Percentiles rank a stretch among this genome's conserved stretches.
Conservation (phyloP, 2,329 filamentous ascomycete species). For the Chlorencoelia australis region DNA sequence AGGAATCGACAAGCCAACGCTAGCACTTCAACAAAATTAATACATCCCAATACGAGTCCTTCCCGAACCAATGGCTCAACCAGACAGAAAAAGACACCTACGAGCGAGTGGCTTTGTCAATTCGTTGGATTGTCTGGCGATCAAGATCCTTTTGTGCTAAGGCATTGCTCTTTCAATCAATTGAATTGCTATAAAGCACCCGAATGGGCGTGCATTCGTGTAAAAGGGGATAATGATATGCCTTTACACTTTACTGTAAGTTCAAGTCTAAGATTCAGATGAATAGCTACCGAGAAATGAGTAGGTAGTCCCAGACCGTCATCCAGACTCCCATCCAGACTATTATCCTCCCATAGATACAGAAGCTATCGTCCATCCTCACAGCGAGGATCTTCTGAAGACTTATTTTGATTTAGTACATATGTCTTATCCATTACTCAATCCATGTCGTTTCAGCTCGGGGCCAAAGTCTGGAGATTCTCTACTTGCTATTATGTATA, state of each 20-base stretch:
- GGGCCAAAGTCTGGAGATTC: conserved; percentile 12
- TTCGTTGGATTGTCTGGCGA: conserved; percentile 22
- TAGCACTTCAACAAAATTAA: no score
- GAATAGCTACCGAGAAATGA: background rate
- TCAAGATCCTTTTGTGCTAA: conserved; percentile 20
- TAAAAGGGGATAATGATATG: conserved; percentile 15
- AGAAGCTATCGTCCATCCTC: conserved; percentile 14
- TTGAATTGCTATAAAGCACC: conserved; percentile 19
- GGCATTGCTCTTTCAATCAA: conserved; percentile 22
- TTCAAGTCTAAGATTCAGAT: conserved; percentile 2
- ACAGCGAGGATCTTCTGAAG: conserved; percentile 13
- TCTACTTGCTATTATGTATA: conserved; percentile 17
- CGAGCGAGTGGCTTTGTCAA: conserved; percentile 17
- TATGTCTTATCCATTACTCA: conserved; percentile 19
- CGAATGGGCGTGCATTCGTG: conserved; percentile 19
- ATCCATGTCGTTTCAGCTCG: conserved; percentile 15
- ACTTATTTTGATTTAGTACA: conserved; percentile 21
- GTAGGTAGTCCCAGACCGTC: conserved; percentile 20
- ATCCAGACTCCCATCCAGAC: conserved; percentile 16
- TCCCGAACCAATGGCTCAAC: no score
- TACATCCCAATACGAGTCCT: no score
- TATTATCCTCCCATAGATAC: conserved; percentile 18
- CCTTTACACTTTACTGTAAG: conserved; percentile 20
- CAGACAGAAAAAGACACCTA: no score
- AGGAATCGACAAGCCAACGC: conserved; percentile 11